Evolutionary conservation across 352 stramenopile genomes (phyloP).

Genomic region (Pythium dissimile): DNA sequence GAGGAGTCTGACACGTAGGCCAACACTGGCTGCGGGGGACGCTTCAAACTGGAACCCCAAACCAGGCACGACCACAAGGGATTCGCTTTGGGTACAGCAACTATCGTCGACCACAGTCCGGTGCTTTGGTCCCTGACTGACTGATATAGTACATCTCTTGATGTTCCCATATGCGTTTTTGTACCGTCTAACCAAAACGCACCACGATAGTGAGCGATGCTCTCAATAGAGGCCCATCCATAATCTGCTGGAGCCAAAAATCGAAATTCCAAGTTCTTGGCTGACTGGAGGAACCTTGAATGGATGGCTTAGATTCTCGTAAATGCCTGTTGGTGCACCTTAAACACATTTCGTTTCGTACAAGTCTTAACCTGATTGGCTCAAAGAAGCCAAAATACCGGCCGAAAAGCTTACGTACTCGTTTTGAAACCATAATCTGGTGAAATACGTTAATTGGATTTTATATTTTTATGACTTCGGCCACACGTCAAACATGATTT

Average conservation of each 20-base stretch:
- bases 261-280: background rate
- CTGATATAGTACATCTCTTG: constrained; percentile 1
- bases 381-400: no score
- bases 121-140: background rate
- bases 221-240: background rate
- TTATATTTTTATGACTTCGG: no score
- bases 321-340: no score
- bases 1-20: background rate
- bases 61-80: background rate
- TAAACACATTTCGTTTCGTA: no score
- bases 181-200: background rate
- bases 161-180: background rate
- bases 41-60: background rate
- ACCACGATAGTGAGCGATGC: background rate
- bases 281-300: no score
- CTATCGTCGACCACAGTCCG: background rate
- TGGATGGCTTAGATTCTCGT: no score
- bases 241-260: background rate
- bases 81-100: background rate
- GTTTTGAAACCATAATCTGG: no score
- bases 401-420: no score
- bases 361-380: no score
- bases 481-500: no score
- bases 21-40: background rate
- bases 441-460: no score